A percentile compares a stretch with the other conserved stretches of the same genome.
phyloP scores from a whole-genome alignment of 2,329 filamentous ascomycete species.

The Colletotrichum liaoningense region DNA sequence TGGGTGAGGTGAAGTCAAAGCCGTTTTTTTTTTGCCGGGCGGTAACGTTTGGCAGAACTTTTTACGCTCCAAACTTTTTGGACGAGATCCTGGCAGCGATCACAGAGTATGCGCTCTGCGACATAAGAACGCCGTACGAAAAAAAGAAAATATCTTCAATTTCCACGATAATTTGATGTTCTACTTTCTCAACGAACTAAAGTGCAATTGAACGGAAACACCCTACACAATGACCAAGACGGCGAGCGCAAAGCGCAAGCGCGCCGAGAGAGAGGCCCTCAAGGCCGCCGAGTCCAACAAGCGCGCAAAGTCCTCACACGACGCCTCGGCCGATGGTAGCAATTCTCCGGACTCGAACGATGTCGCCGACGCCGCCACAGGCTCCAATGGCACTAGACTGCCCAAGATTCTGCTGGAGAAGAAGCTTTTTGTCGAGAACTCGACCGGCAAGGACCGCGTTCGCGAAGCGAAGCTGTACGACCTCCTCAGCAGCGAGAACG shows the following conservation, averaged over 20 bases:
- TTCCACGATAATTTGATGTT: not conserved
- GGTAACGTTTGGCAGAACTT: slow-evolving; percentile 31
- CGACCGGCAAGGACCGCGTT: slow-evolving; percentile 64
- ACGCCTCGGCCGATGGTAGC: slow-evolving; percentile 38
- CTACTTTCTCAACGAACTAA: no score
- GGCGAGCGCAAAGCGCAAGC: slow-evolving; percentile 37
- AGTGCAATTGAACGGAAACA: no score
- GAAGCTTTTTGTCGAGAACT: slow-evolving; percentile 62
- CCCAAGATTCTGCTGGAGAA: slow-evolving; percentile 47
- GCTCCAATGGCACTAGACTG: slow-evolving; percentile 19
- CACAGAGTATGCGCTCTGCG: not conserved
- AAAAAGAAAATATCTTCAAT: not conserved
- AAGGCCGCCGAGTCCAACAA: slow-evolving; percentile 34
- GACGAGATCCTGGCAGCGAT: slow-evolving; percentile 12
- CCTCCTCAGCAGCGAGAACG: slow-evolving; percentile 69
- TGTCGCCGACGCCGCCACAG: slow-evolving; percentile 3
- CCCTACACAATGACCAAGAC: slow-evolving; percentile 33
- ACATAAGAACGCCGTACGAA: not conserved
- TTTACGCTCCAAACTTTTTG: slow-evolving; percentile 32
- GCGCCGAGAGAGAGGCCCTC: slow-evolving; percentile 37
- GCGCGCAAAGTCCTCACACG: slow-evolving; percentile 45
- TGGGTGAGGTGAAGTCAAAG: slow-evolving; percentile 28
- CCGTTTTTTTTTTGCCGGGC: not conserved
- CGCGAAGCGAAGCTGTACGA: slow-evolving; percentile 71
- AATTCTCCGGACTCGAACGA: not conserved